Evolutionary conservation across 805 yeast genomes (phyloP), one percentile per base, ranked within the genome.

Genomic region (Helenozyma rhizophorensis): DNA sequence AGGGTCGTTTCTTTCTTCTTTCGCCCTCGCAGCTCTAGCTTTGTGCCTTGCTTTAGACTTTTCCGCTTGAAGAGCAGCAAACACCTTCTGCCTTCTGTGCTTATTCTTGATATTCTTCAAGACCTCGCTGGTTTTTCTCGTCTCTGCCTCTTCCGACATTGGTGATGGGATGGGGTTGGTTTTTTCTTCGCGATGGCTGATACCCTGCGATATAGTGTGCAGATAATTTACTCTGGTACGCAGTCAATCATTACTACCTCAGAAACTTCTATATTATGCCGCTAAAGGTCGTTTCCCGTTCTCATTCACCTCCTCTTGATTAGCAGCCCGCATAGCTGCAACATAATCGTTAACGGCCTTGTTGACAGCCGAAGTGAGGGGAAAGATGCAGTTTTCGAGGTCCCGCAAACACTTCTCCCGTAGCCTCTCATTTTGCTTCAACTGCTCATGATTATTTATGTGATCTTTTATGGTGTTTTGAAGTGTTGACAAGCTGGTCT

Each of bases 1-100:
- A 1, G 97, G 96, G 50, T 89, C 83, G 18, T 72, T 76, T 35
- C 81, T 67, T 59, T 93, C 97, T 43, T 82, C 90, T 51, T 81
- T 82, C n/a, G 94, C 93, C 53, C 96, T 74, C 27, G 78, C 76
- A n/a, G 75, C 73, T 45, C 97, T 74, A 54, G 72, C 68, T 53
- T 77, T 78, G 55, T 88, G 96, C 50, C 86, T 77, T 33, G 74
- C 74, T 51, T 84, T 85, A 50, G 81, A 80, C 56, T 77, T 73
- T 40, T 83, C 83, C 52, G 83, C 82, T 58, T 81, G 83, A 32
- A 84, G 53, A 36, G 78, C 76, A 8, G 88, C 82, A 58, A 74
- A 83, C 23, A 86, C 67, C 60, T 83, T 76, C 56, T 85, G 93
- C 45, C 97, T 75, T 50, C 77, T 77, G 55, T 78, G 76, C 61